These are phyloP conservation scores for Mangifera indica DNA, from an alignment of 345 rosid genomes.

Conservation along the genomic window DNA sequence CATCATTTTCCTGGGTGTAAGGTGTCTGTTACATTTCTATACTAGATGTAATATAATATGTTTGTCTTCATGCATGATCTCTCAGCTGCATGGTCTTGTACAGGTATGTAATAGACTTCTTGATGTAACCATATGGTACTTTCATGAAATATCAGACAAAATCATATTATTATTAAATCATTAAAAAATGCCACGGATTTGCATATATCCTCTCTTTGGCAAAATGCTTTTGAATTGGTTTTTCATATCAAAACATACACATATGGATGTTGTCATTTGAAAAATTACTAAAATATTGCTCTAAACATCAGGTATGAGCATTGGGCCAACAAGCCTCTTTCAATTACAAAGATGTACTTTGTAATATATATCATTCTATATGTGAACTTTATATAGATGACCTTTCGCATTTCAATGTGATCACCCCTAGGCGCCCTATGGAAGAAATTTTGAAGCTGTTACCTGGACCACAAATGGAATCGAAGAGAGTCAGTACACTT, in stretches of 20 bases:
- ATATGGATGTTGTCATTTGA: neutral
- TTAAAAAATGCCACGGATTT: neutral
- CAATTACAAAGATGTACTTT: neutral
- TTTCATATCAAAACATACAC: no score
- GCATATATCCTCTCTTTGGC: neutral
- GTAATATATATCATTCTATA: neutral
- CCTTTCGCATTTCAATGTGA: conserved; percentile 9
- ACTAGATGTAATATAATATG: conserved; percentile 1
- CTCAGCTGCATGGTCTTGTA: neutral
- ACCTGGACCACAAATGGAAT: conserved; percentile 91
- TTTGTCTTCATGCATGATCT: neutral
- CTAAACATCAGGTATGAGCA: neutral
- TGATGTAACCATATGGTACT: neutral
- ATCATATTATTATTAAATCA: neutral
- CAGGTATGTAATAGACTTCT: neutral
- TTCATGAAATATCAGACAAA: neutral
- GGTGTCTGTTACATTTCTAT: neutral
- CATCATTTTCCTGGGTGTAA: neutral
- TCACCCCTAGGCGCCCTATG: conserved; percentile 72
- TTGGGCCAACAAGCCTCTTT: conserved; percentile 4
- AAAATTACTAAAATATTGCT: neutral
- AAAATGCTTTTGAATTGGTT: neutral
- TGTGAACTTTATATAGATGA: conserved; percentile 1
- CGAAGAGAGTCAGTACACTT: conserved; percentile 59
- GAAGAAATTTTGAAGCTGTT: conserved; percentile 84